Evolutionary conservation across 345 rosid genomes (phyloP).

Genomic region (Sonneratia alba): DNA sequence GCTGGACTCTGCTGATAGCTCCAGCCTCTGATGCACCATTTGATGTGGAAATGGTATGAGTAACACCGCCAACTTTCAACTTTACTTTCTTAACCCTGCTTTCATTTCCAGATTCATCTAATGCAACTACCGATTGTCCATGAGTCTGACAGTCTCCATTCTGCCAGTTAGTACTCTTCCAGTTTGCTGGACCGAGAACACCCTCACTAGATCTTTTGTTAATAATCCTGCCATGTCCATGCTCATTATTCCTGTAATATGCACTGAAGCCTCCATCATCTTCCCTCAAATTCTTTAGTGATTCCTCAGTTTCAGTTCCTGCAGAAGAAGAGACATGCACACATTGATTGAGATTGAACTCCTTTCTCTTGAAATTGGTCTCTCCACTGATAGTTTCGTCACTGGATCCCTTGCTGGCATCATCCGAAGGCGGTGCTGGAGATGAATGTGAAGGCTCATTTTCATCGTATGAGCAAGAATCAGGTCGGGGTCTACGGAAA

Average conservation of each 20-base stretch:
- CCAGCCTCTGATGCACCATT: conserved; percentile 39
- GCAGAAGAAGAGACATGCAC: conserved; percentile 30
- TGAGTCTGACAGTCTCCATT: conserved; percentile 37
- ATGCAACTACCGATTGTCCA: conserved; percentile 23
- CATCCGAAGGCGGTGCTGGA: conserved; percentile 12
- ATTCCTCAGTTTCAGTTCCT: conserved; percentile 21
- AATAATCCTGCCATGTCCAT: conserved; percentile 9
- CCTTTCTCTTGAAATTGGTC: conserved; percentile 46
- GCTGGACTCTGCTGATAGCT: conserved; percentile 31
- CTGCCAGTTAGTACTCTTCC: conserved; percentile 38
- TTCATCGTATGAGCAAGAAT: conserved; percentile 12
- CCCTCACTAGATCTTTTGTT: conserved; percentile 60
- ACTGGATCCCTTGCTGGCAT: conserved; percentile 46
- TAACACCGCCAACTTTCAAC: conserved; percentile 55
- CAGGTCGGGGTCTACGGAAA: conserved; percentile 41
- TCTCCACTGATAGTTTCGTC: conserved; percentile 27
- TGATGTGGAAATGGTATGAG: conserved; percentile 39
- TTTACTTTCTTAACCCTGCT: conserved; percentile 57
- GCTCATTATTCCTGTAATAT: conserved; percentile 24
- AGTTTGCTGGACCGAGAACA: conserved; percentile 59
- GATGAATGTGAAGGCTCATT: too few species aligned
- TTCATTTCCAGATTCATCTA: conserved; percentile 30
- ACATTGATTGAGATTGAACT: conserved; percentile 60
- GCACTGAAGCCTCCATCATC: conserved; percentile 29
- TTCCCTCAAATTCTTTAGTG: conserved; percentile 17